Percentiles rank a stretch among this genome's conserved stretches.
These are phyloP conservation scores for Tricholoma matsutake DNA, from an alignment of 768 basidiomycete species.

Conservation along the genomic window DNA sequence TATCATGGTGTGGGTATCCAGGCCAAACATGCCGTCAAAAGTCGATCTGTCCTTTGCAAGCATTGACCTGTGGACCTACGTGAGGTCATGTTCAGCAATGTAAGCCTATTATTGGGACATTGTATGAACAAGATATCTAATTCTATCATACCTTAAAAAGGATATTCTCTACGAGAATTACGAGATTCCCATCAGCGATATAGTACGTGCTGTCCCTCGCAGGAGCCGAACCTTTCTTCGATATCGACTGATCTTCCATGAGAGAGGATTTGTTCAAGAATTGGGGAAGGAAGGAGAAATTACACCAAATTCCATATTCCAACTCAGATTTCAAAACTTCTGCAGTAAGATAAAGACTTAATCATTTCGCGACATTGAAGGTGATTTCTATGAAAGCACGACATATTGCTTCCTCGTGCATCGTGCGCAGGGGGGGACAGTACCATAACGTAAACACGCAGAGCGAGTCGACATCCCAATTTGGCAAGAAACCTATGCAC, in stretches of 20 bases:
- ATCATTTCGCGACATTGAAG: too few species aligned
- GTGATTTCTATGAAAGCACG: too few species aligned
- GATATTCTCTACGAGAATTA: conserved; percentile 39
- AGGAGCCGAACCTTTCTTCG: not conserved
- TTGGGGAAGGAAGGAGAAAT: not conserved
- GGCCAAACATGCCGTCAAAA: conserved; percentile 46
- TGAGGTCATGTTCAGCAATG: not conserved
- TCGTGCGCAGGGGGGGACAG: too few species aligned
- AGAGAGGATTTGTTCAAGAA: not conserved
- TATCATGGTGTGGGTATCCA: conserved; percentile 33
- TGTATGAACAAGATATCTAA: too few species aligned
- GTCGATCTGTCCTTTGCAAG: conserved; percentile 40
- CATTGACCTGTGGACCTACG: conserved; percentile 22
- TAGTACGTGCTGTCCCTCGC: conserved; percentile 28
- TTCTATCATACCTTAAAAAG: conserved; percentile 44
- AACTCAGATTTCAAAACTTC: too few species aligned
- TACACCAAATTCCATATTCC: too few species aligned
- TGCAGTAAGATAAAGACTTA: too few species aligned
- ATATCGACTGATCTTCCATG: not conserved
- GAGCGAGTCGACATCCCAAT: too few species aligned
- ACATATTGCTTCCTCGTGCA: too few species aligned
- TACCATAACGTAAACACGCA: too few species aligned
- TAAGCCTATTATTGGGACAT: not conserved
- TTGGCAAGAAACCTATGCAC: not conserved
- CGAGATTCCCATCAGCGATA: conserved; percentile 41